These are phyloP conservation scores for Stagonosporopsis chrysanthemi DNA, from an alignment of 2,329 filamentous ascomycete species.

Conservation along the genomic window DNA sequence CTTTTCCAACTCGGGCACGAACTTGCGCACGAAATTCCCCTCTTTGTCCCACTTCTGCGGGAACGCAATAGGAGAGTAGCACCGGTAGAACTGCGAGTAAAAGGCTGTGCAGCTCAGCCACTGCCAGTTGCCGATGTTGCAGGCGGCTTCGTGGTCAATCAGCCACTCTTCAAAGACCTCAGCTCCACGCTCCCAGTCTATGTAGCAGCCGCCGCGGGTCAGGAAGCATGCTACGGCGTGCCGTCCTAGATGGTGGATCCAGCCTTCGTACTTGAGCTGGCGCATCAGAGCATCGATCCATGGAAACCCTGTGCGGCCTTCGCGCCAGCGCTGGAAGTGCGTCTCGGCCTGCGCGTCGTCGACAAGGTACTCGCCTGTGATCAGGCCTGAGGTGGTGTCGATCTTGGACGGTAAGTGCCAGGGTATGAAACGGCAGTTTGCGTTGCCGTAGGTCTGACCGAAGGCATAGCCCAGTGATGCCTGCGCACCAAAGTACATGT, in stretches of 20 bases:
- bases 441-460: slow-evolving; percentile 70
- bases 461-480: slow-evolving; percentile 71
- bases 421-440: slow-evolving; percentile 74
- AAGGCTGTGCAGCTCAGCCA: slow-evolving; percentile 81
- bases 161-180: slow-evolving; percentile 81
- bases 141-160: slow-evolving; percentile 76
- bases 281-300: slow-evolving; percentile 85
- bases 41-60: slow-evolving; percentile 78
- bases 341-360: slow-evolving; percentile 68
- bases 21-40: slow-evolving; percentile 69
- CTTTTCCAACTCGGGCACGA: slow-evolving; percentile 70
- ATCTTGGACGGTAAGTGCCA: slow-evolving; percentile 76
- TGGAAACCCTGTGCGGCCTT: slow-evolving; percentile 75
- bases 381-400: slow-evolving; percentile 52
- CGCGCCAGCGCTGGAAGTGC: slow-evolving; percentile 74
- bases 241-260: slow-evolving; percentile 80
- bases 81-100: slow-evolving; percentile 74
- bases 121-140: slow-evolving; percentile 80
- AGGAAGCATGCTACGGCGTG: slow-evolving; percentile 83
- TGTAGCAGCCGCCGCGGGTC: slow-evolving; percentile 79
- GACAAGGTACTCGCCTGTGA: slow-evolving; percentile 68
- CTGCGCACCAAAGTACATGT: slow-evolving; percentile 85
- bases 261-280: slow-evolving; percentile 73
- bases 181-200: slow-evolving; percentile 79
- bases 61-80: slow-evolving; percentile 75